phyloP scores from a whole-genome alignment of 2,329 filamentous ascomycete genomes.

The Rachicladosporium sp. region DNA sequence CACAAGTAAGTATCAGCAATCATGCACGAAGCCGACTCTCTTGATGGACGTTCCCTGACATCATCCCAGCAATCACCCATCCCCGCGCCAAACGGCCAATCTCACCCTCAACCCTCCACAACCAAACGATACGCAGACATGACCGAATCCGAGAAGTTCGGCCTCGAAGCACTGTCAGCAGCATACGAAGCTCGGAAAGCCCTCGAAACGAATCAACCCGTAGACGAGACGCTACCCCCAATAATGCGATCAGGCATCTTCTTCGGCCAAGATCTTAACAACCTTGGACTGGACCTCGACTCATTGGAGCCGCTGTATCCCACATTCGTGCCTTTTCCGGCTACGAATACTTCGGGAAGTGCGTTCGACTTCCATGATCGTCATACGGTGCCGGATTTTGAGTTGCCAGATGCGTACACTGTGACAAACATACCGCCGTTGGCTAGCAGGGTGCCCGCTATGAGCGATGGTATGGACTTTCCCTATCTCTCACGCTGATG shows the following conservation, averaged over 20 bases:
- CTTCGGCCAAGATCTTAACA: conserved; percentile 52
- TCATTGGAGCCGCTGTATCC: conserved; percentile 41
- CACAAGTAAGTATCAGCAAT: neutral
- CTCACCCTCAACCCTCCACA: conserved; percentile 11
- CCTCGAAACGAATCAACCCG: conserved; percentile 13
- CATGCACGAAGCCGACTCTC: too few relatives aligned
- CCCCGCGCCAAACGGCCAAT: conserved; percentile 5
- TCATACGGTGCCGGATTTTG: conserved; percentile 51
- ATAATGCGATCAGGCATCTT: conserved; percentile 32
- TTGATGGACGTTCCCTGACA: too few relatives aligned
- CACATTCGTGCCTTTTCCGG: conserved; percentile 53
- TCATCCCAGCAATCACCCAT: conserved; percentile 3
- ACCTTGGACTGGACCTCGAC: conserved; percentile 52
- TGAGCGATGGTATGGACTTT: conserved; percentile 21
- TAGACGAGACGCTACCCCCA: conserved; percentile 19
- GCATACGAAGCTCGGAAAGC: conserved; percentile 23
- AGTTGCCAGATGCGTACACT: conserved; percentile 50
- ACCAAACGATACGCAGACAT: conserved; percentile 42
- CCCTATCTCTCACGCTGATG: neutral
- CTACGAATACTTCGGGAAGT: conserved; percentile 17
- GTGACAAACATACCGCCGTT: conserved; percentile 55
- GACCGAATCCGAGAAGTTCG: conserved; percentile 48
- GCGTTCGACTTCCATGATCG: conserved; percentile 32
- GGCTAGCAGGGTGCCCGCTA: conserved; percentile 25
- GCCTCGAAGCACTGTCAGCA: conserved; percentile 47